Evolutionary conservation across 2,329 filamentous ascomycete genomes (phyloP), one percentile per base, ranked within the genome.

Genomic region (Scytalidium sp.): DNA sequence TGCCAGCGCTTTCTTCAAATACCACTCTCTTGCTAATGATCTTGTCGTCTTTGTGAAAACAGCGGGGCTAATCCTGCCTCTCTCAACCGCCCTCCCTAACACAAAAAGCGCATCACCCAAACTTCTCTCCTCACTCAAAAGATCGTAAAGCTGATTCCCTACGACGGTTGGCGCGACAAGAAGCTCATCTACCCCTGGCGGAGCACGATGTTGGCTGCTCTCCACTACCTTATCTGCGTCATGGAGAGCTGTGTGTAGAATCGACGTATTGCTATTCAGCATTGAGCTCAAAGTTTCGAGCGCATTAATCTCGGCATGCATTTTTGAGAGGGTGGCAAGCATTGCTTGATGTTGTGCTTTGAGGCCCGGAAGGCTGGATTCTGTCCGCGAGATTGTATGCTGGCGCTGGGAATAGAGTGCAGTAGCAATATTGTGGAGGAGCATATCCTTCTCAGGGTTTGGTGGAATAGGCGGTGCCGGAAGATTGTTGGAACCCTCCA

Each of bases 161-260:
- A 97, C 94, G 1, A 97, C 87, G 0, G 90, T 97, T 1, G 93
- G 91, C 3, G 92, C 90, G n/a, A 97, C 90, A 2, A 99, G 76
- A 27, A 97, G 79, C 52, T 96, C 91, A 66, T 99, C 94, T 44
- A 97, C 87, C 43, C 85, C 82, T 0, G 92, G 91, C 1, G 85
- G 79, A 39, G 79, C 78, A 44, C 88, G 83, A 15, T 75, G 75
- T 50, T 83, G 79, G n/a, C 88, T 88, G 46, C 83, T 80, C 40
- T 83, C 79, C 55, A 97, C 89, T 10, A 92, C 84, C 5, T 73
- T 74, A 64, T 97, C 92, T 3, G 93, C 93, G 53, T 88, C 85
- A 23, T 80, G 78, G 46, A 97, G 82, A 3, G 88, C 85, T 39
- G 87, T 84, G 56, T 87, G 87, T 6, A 97, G 75, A 47, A 95